Base-by-base conservation (phyloP, 306 rosid species). In the Gillenia trifoliata region DNA sequence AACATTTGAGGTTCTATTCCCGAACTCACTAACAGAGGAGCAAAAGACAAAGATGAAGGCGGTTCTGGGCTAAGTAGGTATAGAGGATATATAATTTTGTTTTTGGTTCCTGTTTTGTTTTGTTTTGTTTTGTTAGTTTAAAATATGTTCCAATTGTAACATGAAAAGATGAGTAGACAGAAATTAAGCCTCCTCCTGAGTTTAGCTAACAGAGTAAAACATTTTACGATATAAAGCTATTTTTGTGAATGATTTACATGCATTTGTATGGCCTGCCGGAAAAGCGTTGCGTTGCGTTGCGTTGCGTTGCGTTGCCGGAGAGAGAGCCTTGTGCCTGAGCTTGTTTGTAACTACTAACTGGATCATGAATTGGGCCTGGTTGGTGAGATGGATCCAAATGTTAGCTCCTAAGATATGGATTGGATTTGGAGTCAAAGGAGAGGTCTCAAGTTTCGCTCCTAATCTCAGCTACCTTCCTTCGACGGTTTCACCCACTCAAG, bases 1-100 rank as follows among this genome's bases (percentile, higher is more conserved):
- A 64, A 84, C 83, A 62, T 94, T 82, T 72, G 99, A 92, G 87
- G 97, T 94, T 83, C 56, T 94, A 36, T 94, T 94, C 80, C 99
- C 99, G 68, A 83, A 89, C 1, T 82, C 93, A 16, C 80, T 94
- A 59, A 89, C 88, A 20, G 93, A 89, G 72, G 96, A 92, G 36
- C 99, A 94, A 81, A 94, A 92, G 81, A 80, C 82, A 68, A 88
- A 80, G 87, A 89, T 94, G 75, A 86, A 83, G 84, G 75, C 68
- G 66, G 71, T 90, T 85, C 89, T 94, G 75, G 98, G 87, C 77
- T 94, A 89, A 9, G 25, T 38, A 2, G 40, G 19, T 64, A 72
- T 72, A 73, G 77, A 66, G 49, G 67, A 56, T n/a, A 17, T 15
- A 65, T 64, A 34, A 65, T 36, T 61, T 45, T 47, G 52, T 15